Conservation (phyloP, 1,284 basidiomycete genomes). For the Cystobasidium slooffiae region DNA sequence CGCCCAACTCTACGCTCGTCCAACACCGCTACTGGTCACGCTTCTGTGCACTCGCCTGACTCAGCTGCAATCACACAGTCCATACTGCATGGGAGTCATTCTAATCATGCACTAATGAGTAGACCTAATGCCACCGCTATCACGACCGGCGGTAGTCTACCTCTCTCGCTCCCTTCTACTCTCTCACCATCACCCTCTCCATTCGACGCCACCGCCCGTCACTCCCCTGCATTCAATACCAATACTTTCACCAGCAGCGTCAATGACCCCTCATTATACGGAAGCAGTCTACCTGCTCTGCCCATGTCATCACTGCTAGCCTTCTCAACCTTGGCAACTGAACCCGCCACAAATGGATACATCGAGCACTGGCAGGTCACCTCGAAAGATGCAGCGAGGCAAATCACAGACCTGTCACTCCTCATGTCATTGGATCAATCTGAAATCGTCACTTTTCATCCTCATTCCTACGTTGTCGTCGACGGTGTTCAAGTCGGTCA, state of each 20-base stretch:
- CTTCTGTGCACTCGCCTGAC: background rate
- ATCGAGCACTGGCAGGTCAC: slow-evolving; percentile 17
- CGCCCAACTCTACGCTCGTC: background rate
- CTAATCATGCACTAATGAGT: no score
- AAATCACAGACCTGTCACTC: slow-evolving; percentile 1
- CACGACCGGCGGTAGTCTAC: background rate
- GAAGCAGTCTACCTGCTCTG: background rate
- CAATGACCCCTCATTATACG: background rate
- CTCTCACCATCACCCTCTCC: background rate
- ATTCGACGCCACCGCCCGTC: background rate
- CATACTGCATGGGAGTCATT: no score
- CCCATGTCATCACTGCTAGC: background rate
- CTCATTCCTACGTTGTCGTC: background rate
- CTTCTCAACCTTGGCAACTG: background rate
- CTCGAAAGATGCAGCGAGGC: slow-evolving; percentile 14
- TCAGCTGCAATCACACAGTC: background rate
- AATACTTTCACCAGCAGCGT: no score
- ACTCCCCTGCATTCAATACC: background rate
- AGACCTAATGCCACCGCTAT: no score
- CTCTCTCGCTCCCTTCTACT: background rate
- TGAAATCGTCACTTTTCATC: slow-evolving; percentile 14
- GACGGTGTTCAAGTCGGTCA: slow-evolving; percentile 1
- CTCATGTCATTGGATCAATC: slow-evolving; percentile 12
- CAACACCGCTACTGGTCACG: background rate
- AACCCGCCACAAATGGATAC: background rate